Evolutionary conservation across 371 early-diverging fungal genomes (phyloP).

Genomic region (Catenaria anguillulae): DNA sequence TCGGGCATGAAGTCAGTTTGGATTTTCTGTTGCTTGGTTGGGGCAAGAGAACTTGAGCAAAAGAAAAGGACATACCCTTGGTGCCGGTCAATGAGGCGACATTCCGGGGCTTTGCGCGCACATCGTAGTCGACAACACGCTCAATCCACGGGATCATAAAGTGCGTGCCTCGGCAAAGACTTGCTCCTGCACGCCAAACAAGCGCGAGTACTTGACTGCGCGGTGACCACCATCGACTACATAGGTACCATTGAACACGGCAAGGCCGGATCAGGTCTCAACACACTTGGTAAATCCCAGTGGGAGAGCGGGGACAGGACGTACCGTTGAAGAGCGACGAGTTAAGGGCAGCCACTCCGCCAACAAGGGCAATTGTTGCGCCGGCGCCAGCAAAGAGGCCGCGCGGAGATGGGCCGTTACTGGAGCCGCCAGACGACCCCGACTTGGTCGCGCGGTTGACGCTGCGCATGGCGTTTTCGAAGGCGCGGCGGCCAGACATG

Average conservation of each 20-base stretch:
- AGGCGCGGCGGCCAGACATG: constrained; percentile 4
- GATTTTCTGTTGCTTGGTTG: too few relatives aligned
- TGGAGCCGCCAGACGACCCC: background rate
- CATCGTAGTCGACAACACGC: constrained; percentile 87
- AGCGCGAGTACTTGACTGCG: constrained; percentile 53
- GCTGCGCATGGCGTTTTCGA: constrained; percentile 2
- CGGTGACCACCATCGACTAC: constrained; percentile 60
- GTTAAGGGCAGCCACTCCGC: constrained; percentile 52
- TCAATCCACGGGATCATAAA: constrained; percentile 89
- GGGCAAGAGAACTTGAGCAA: too few relatives aligned
- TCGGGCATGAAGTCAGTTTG: too few relatives aligned
- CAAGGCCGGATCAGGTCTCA: too few relatives aligned
- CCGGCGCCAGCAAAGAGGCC: constrained; percentile 32
- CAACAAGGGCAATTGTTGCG: constrained; percentile 49
- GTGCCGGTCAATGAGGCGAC: constrained; percentile 95
- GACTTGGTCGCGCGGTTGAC: background rate
- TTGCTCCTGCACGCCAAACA: constrained; percentile 35
- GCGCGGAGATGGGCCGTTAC: background rate
- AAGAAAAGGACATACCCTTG: constrained; percentile 50
- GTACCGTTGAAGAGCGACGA: constrained; percentile 61
- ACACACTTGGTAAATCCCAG: too few relatives aligned
- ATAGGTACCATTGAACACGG: background rate
- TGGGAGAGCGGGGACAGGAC: background rate
- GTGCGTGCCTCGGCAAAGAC: constrained; percentile 56
- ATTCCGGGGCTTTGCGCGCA: constrained; percentile 93